Conservation (phyloP, 805 yeast genomes). For the Yarrowia yakushimensis region DNA sequence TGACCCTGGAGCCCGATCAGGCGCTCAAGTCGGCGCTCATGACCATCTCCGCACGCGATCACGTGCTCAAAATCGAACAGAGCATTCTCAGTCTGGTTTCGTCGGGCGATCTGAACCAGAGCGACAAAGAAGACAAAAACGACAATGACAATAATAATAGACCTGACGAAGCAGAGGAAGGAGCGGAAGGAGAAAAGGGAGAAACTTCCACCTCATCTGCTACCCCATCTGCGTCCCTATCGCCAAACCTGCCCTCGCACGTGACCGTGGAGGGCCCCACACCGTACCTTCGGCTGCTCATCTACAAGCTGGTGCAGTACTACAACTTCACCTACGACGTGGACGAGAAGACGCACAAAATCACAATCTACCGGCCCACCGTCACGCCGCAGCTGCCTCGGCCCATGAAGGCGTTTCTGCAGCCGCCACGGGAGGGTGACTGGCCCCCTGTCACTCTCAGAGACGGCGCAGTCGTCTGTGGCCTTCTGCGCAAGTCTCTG, state of each 20-base stretch:
- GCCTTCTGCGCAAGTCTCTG: constrained; percentile 11
- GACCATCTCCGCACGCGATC: not conserved
- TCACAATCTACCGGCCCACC: constrained; percentile 21
- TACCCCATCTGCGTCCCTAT: not conserved
- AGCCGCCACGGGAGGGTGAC: constrained; percentile 4
- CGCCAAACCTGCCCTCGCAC: not conserved
- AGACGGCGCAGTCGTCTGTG: constrained; percentile 6
- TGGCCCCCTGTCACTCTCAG: not conserved
- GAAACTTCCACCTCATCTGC: too few species aligned
- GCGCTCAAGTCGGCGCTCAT: not conserved
- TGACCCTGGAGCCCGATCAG: constrained; percentile 7
- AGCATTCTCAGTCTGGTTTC: not conserved
- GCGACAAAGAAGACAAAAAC: too few species aligned
- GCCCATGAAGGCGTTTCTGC: constrained; percentile 20
- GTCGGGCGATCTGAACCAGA: too few species aligned
- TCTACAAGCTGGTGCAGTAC: constrained; percentile 25
- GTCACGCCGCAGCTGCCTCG: constrained; percentile 8
- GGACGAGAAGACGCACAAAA: constrained; percentile 18
- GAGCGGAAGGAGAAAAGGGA: too few species aligned
- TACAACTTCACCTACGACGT: constrained; percentile 23
- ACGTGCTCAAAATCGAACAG: constrained; percentile 20
- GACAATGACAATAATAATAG: not conserved
- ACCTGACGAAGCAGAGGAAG: not conserved
- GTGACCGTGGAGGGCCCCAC: constrained; percentile 19
- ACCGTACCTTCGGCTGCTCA: constrained; percentile 14